Base-by-base conservation (phyloP, 352 stramenopile species). In the Globisporangium nodosum region DNA sequence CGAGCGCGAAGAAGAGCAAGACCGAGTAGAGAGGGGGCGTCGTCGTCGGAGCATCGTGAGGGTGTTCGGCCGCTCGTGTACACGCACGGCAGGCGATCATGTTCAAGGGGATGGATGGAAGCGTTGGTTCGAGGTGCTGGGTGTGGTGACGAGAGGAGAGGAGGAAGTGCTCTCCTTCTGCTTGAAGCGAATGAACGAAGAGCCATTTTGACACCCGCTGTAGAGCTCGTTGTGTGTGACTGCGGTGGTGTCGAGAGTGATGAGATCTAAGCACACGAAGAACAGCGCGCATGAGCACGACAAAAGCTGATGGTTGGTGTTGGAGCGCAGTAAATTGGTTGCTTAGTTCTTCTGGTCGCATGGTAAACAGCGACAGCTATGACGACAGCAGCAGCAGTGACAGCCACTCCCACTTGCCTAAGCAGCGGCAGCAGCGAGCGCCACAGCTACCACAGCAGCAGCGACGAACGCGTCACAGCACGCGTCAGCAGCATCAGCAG, bases 1-100 rank as follows among this genome's bases (percentile, higher is more conserved):
- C 63, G 53, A 20, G 45, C 6, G 33, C 59, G 24, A 68, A 74
- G 51, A 87, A 87, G 71, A 78, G 65, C 64, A 92, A 94, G 71
- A 75, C 67, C 42, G 75, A 90, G 67, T 90, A 88, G 61, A 39
- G 43, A 52, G 30, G 54, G 40, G 18, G 13, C 6, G 15, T 20
- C 43, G 21, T 27, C 49, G 20, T 35, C n/a, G 20, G 46, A 21
- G 31, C 18, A 27, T 39, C 33, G 5, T 9, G 31, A 35, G 31
- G 31, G 31, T 9, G 31, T 35, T 35, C 31, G 31, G 4, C 31
- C 8, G 31, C 11, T 16, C 3, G 35, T 42, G 35, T 15, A 15
- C 3, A 9, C 35, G 11, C 8, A 15, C 12, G 12, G 11, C 35
- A 42, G 35, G 9, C 12, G 11, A 15, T 42, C 35, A 9, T 15